Evolutionary conservation across 345 rosid species (phyloP), one percentile per base, ranked within the genome.

Genomic region (Acer negundo): DNA sequence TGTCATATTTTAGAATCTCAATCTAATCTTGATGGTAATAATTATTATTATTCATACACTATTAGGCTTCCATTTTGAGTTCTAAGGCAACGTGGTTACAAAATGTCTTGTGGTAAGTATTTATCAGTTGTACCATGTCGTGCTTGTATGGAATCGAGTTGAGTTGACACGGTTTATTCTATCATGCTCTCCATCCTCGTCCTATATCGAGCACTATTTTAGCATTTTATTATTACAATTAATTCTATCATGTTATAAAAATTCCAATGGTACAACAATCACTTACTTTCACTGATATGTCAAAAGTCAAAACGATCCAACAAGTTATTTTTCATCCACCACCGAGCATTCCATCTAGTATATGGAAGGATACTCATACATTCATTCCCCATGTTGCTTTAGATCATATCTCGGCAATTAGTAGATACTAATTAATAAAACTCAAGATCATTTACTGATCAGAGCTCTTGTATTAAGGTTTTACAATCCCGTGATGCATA

Each of bases 11-110:
- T 46, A 11, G 16, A 44, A n/a, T 13, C 16, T 69, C 53, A 66
- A 24, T 9, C 20, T 3, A 69, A 31, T 51, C 10, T 22, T 26
- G 9, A 7, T 24, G 62, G 13, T 35, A 6, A 13, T 16, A 26
- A 28, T 11, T 12, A 71, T 20, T 71, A 51, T 71, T 42, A 71
- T 31, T 22, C 58, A 19, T 72, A 26, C 65, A 72, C 67, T 7
- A 35, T 8, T 28, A 40, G 22, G 23, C 24, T 72, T 31, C 20
- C 58, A 10, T 72, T 72, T 40, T 49, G 65, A 49, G 40, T 71
- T 10, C 20, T 51, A 0, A 46, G 74, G 13, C 74, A 71, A 51
- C 62, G 22, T 71, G 66, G 51, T 7, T 72, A 51, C 66, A 13
- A 53, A 53, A 17, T 58, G 31, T 72, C 65, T 51, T 26, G 42